These are phyloP conservation scores for Camelina sativa DNA, from an alignment of 345 rosid genomes.

Conservation along the genomic window DNA sequence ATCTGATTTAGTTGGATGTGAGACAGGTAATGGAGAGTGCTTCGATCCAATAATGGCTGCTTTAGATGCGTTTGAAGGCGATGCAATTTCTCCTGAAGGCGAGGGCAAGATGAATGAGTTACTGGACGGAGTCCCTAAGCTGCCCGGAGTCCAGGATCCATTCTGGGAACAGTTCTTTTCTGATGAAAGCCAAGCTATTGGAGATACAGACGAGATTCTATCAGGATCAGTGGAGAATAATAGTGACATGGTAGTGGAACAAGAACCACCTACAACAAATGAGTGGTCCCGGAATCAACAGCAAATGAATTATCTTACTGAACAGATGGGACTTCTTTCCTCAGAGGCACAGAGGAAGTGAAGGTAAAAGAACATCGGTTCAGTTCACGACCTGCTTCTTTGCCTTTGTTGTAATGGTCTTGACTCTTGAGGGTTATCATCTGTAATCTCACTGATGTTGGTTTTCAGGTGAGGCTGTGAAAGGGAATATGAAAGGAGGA, in stretches of 20 bases:
- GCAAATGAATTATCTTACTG: conserved; percentile 64
- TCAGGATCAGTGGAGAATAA: conserved; percentile 52
- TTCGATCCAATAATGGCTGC: conserved; percentile 51
- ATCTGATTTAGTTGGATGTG: conserved; percentile 52
- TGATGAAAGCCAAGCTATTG: conserved; percentile 50
- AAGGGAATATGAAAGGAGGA: conserved; percentile 20
- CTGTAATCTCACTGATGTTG: conserved; percentile 25
- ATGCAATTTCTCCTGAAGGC: conserved; percentile 48
- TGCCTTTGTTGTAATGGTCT: conserved; percentile 15
- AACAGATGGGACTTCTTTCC: conserved; percentile 76
- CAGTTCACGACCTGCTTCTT: conserved; percentile 8
- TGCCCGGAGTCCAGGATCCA: conserved; percentile 59
- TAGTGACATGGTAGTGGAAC: conserved; percentile 43
- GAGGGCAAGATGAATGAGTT: conserved; percentile 53
- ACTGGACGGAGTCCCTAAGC: conserved; percentile 55
- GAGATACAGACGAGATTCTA: conserved; percentile 58
- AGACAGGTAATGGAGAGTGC: conserved; percentile 49
- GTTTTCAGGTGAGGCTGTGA: conserved; percentile 11
- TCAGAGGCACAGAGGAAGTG: conserved; percentile 52
- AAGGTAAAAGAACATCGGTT: conserved; percentile 17
- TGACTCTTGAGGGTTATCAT: conserved; percentile 5
- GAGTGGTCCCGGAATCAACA: conserved; percentile 51
- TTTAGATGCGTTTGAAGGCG: conserved; percentile 51
- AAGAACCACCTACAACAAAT: conserved; percentile 35
- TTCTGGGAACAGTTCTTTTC: conserved; percentile 78